Conservation (phyloP, 306 rosid genomes). For the Purshia tridentata region DNA sequence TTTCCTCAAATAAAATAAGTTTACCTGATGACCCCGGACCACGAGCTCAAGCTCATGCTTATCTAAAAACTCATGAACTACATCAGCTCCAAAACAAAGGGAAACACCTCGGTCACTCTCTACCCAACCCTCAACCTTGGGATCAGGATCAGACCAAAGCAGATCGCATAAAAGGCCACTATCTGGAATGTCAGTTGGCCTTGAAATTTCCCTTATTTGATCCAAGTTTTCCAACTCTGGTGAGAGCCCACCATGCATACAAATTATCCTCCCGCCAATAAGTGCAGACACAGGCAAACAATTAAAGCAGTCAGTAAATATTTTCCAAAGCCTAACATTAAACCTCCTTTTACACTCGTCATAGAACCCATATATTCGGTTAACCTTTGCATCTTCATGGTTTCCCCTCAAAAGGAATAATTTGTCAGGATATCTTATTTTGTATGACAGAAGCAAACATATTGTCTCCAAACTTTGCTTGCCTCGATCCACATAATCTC, state of each 20-base stretch:
- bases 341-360: constrained; percentile 90
- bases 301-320: constrained; percentile 79
- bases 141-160: constrained; percentile 87
- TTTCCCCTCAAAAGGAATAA: constrained; percentile 73
- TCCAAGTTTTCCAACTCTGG: constrained; percentile 66
- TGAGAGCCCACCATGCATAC: constrained; percentile 86
- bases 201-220: constrained; percentile 57
- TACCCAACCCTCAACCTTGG: constrained; percentile 59
- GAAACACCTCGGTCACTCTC: constrained; percentile 80
- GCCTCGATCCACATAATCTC: constrained; percentile 88
- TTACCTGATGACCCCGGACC: constrained; percentile 89
- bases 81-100: constrained; percentile 65
- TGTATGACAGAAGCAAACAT: constrained; percentile 80
- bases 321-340: constrained; percentile 84
- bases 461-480: constrained; percentile 90
- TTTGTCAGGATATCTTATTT: constrained; percentile 69
- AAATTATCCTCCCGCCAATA: constrained; percentile 65
- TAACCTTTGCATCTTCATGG: constrained; percentile 90
- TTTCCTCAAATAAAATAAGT: constrained; percentile 8
- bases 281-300: constrained; percentile 86
- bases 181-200: constrained; percentile 82
- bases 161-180: constrained; percentile 75
- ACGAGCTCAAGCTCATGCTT: constrained; percentile 77
- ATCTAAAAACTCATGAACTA: constrained; percentile 54
- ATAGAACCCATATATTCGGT: constrained; percentile 79